Conservation (phyloP, 2,329 filamentous ascomycete species). For the Aspergillus aculeatinus region DNA sequence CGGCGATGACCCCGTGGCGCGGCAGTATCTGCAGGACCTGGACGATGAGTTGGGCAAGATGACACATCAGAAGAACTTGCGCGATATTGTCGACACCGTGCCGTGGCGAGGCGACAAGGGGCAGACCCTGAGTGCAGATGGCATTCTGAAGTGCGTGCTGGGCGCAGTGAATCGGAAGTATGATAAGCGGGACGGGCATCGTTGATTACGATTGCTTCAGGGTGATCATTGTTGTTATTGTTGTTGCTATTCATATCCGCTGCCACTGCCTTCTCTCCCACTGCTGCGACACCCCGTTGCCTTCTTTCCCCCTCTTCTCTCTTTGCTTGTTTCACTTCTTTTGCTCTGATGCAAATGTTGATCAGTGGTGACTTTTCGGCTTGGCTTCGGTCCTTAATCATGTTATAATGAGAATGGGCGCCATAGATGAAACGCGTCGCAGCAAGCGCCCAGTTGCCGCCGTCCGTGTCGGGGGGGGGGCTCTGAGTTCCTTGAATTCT, state of each 20-base stretch:
- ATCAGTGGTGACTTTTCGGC: not conserved
- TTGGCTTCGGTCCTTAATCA: not conserved
- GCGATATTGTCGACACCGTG: constrained; percentile 92
- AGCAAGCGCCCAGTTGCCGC: constrained; percentile 15
- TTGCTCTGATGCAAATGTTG: not conserved
- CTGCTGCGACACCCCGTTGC: not conserved
- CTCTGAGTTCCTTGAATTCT: not conserved
- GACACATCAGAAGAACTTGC: constrained; percentile 48
- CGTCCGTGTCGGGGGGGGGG: not conserved
- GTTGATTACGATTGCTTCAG: constrained; percentile 5
- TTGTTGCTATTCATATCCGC: constrained; percentile 3
- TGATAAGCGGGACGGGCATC: constrained; percentile 48
- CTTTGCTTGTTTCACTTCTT: constrained; percentile 6
- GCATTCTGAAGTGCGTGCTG: constrained; percentile 78
- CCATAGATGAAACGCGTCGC: constrained; percentile 8
- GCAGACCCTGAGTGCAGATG: constrained; percentile 61
- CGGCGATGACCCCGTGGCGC: constrained; percentile 67
- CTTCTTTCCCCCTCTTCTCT: not conserved
- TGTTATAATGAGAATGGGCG: not conserved
- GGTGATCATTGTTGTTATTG: not conserved
- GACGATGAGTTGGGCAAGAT: constrained; percentile 69
- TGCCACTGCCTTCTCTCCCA: not conserved
- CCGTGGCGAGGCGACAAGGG: constrained; percentile 61
- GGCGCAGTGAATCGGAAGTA: constrained; percentile 70
- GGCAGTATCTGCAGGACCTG: constrained; percentile 64